A percentile compares a stretch with the other conserved stretches of the same genome.
Conservation (phyloP, 495 filamentous ascomycete genomes). For the Hypoxylon lienhwacheense region DNA sequence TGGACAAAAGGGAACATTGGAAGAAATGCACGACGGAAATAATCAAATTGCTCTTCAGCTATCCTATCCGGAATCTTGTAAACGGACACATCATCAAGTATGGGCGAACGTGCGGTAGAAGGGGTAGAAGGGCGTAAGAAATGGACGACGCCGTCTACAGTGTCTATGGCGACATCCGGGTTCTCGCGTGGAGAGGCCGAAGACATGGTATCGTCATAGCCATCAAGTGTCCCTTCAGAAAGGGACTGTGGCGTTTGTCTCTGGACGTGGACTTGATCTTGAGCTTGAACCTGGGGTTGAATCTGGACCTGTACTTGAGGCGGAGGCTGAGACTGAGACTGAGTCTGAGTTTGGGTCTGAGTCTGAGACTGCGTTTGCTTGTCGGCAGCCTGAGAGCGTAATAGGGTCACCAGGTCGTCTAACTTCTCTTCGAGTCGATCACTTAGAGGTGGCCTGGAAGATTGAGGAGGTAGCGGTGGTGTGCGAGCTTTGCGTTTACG, state of each 20-base stretch:
- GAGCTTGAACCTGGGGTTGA: no score
- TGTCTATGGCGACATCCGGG: slow-evolving; percentile 30
- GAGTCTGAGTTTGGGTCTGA: no score
- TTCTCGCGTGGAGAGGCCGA: background rate
- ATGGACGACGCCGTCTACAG: slow-evolving; percentile 19
- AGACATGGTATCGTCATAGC: slow-evolving; percentile 5
- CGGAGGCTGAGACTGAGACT: no score
- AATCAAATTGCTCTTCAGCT: slow-evolving; percentile 31
- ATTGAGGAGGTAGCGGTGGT: slow-evolving; percentile 2
- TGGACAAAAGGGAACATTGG: slow-evolving; percentile 30
- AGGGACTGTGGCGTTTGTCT: slow-evolving; percentile 8
- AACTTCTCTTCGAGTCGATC: slow-evolving; percentile 34
- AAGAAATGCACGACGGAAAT: slow-evolving; percentile 30
- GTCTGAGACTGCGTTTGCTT: slow-evolving; percentile 7
- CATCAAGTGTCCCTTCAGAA: slow-evolving; percentile 1
- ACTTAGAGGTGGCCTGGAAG: slow-evolving; percentile 1
- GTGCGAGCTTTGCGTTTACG: slow-evolving; percentile 31
- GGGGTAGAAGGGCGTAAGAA: slow-evolving; percentile 14
- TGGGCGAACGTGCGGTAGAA: slow-evolving; percentile 6
- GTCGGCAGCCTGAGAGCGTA: slow-evolving; percentile 32
- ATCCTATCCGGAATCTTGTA: slow-evolving; percentile 1
- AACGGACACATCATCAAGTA: slow-evolving; percentile 12
- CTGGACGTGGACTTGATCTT: background rate
- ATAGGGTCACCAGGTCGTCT: slow-evolving; percentile 30
- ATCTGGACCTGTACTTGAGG: no score